Base-by-base conservation (phyloP, 305 asterid genomes). In the Fraxinus dipetala region DNA sequence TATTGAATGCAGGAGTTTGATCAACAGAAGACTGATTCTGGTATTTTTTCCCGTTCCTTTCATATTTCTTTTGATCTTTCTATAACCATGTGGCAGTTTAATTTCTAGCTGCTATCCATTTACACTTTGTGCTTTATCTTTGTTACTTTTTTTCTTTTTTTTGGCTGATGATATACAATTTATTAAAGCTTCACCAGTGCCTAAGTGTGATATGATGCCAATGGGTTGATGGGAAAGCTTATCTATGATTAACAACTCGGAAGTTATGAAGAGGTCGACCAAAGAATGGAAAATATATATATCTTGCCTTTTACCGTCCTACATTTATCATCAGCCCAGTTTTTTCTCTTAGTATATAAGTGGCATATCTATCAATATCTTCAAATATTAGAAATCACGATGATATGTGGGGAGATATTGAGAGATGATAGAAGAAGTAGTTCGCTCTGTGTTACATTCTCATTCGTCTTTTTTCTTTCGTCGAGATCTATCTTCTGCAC, bases 1-100 rank as follows among this genome's bases (percentile, higher is more conserved):
- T 31, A 76, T 6, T 79, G 77, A 74, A 75, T 88, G 88, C 90
- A 93, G 99, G 96, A 79, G n/a, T 26, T 5, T 72, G 85, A 84
- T 76, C 91, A 88, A 72, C 89, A 87, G 87, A 91, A 91, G 87
- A 80, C 82, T 86, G 93, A 92, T 82, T 91, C 95, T 81, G 93
- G 99, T 95, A 92, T 20, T 89, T 75, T 80, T 76, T 35, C 75
- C 32, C 32, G 13, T 51, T 65, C 11, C 26, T 4, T 43, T 80
- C 56, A 31, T 36, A 36, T 51, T 3, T 79, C 54, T 48, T 30
- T 76, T 24, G 20, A 56, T 51, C 65, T 54, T 75, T 70, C 8
- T 72, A 6, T 48, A 51, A 26, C 76, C 13, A 2, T 10, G 18
- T 26, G 35, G 16, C 13, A 35, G 36, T 48, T 40, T 72, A 6